These are phyloP conservation scores for Phytophthora boehmeriae DNA, from an alignment of 352 stramenopile genomes.

Conservation along the genomic window DNA sequence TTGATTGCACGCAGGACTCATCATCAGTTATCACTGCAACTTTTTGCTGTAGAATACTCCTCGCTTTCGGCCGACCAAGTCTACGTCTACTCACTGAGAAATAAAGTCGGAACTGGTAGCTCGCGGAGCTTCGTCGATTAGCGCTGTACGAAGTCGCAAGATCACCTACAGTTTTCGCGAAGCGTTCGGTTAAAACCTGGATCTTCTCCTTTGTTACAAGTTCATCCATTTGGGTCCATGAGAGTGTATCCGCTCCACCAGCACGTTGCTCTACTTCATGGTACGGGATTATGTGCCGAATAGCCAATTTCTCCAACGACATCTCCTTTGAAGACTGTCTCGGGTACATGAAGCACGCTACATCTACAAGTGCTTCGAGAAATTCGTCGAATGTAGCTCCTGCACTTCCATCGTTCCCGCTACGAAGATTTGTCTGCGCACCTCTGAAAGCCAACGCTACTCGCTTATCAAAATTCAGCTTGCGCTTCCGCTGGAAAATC, in stretches of 20 bases:
- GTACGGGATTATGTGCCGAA: conserved; percentile 44
- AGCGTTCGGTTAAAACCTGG: conserved; percentile 39
- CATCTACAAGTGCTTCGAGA: conserved; percentile 62
- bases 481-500: conserved; percentile 33
- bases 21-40: conserved; percentile 15
- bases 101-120: no score
- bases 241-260: conserved; percentile 17
- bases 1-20: no score
- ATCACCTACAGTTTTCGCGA: conserved; percentile 45
- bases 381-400: conserved; percentile 61
- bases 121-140: no score
- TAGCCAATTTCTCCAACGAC: conserved; percentile 46
- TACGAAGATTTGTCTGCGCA: conserved; percentile 17
- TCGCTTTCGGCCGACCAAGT: conserved; percentile 82
- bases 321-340: conserved; percentile 37
- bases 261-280: conserved; percentile 35
- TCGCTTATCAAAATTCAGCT: conserved; percentile 53
- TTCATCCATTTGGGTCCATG: conserved; percentile 49
- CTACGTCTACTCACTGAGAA: no score
- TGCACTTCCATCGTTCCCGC: conserved; percentile 18
- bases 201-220: conserved; percentile 38
- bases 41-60: conserved; percentile 75
- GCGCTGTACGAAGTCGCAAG: conserved; percentile 55
- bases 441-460: conserved; percentile 30
- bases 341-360: conserved; percentile 48